phyloP scores from a whole-genome alignment of 2,329 filamentous ascomycete species.

The Fusarium pilosicola region DNA sequence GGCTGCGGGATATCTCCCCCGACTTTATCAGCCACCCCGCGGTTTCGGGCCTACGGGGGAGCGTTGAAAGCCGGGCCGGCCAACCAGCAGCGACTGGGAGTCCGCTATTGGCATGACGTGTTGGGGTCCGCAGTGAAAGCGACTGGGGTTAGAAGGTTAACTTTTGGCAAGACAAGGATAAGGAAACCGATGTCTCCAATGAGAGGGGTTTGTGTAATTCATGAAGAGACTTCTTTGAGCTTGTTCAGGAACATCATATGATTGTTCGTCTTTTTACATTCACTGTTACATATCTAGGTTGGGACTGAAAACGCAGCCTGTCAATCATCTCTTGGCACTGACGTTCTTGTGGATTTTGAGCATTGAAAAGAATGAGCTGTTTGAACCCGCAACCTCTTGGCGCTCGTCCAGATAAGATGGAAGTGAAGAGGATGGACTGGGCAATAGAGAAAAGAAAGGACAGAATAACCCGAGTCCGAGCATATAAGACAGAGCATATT shows the following conservation, averaged over 20 bases:
- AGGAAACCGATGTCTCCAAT: background rate
- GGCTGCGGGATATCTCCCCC: background rate
- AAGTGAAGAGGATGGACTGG: background rate
- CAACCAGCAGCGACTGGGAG: constrained; percentile 18
- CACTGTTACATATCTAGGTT: background rate
- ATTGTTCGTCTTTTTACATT: background rate
- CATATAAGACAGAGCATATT: background rate
- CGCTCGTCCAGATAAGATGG: background rate
- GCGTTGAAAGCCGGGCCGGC: constrained; percentile 3
- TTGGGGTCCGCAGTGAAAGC: background rate
- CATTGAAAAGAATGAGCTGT: background rate
- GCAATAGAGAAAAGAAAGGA: background rate
- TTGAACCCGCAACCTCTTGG: constrained; percentile 11
- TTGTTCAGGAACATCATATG: background rate
- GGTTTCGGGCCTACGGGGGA: constrained; percentile 31
- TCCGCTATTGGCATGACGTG: constrained; percentile 29
- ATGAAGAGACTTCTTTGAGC: background rate
- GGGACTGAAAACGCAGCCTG: background rate
- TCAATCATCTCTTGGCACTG: background rate
- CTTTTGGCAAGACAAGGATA: constrained; percentile 11
- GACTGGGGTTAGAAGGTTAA: background rate
- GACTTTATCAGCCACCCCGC: constrained; percentile 41
- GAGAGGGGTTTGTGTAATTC: background rate
- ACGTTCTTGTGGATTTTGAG: constrained; percentile 7
- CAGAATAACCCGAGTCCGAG: background rate